Percentiles rank a stretch among this genome's conserved stretches.
These are phyloP conservation scores for Mycena chlorophos DNA, from an alignment of 768 basidiomycete species.

Conservation along the genomic window DNA sequence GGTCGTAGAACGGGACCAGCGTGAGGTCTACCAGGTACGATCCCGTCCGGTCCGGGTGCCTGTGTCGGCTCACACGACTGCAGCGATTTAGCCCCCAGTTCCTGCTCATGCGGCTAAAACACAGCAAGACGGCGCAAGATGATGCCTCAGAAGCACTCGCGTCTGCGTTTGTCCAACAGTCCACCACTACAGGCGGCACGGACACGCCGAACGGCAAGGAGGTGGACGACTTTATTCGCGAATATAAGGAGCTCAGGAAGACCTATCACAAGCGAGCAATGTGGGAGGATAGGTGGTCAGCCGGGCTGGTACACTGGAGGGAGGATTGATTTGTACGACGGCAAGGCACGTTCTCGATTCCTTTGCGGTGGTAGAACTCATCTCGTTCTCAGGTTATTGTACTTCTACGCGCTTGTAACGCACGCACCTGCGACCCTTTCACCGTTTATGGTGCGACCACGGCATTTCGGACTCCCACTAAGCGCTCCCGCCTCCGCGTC, in stretches of 20 bases:
- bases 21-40: constrained; percentile 81
- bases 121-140: constrained; percentile 89
- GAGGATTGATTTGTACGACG: constrained; percentile 47
- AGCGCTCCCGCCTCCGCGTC: too few relatives aligned
- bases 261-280: constrained; percentile 91
- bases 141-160: constrained; percentile 85
- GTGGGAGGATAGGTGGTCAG: constrained; percentile 86
- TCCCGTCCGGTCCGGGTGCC: background rate
- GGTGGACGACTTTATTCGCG: constrained; percentile 83
- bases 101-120: constrained; percentile 81
- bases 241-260: constrained; percentile 86
- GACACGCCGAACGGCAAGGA: constrained; percentile 51
- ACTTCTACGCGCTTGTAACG: constrained; percentile 4
- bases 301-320: constrained; percentile 83
- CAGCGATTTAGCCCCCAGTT: constrained; percentile 87
- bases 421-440: too few relatives aligned
- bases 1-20: constrained; percentile 85
- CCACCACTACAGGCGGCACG: constrained; percentile 22
- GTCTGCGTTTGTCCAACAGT: constrained; percentile 73
- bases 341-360: constrained; percentile 5
- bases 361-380: too few relatives aligned
- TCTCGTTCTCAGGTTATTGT: constrained; percentile 4
- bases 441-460: too few relatives aligned
- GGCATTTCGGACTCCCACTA: too few relatives aligned
- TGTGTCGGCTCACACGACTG: background rate